Evolutionary conservation across 2,329 filamentous ascomycete species (phyloP).

Genomic region (Aspergillus quadrilineatus): DNA sequence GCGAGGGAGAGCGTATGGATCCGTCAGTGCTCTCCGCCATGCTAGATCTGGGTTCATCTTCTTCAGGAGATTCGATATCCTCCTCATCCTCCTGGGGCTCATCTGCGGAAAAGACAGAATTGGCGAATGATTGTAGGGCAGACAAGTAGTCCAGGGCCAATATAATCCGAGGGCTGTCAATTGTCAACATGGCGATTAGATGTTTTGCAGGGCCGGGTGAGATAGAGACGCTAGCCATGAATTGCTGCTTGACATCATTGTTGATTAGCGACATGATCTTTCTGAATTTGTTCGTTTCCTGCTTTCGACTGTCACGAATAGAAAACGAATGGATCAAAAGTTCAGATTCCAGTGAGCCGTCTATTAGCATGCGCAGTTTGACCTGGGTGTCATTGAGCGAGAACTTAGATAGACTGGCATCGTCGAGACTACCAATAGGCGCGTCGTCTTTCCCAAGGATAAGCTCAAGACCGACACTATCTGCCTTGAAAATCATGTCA

Average conservation of each 20-base stretch:
- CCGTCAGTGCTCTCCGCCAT: slow-evolving; percentile 28
- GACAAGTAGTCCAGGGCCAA: slow-evolving; percentile 96
- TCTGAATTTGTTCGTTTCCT: slow-evolving; percentile 90
- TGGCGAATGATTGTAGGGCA: slow-evolving; percentile 79
- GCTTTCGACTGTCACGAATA: slow-evolving; percentile 84
- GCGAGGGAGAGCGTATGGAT: slow-evolving; percentile 22
- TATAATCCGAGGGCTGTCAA: slow-evolving; percentile 92
- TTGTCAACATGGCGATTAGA: slow-evolving; percentile 85
- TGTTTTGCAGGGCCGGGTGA: slow-evolving; percentile 78
- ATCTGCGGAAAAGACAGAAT: slow-evolving; percentile 61
- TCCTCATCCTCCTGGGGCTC: slow-evolving; percentile 44
- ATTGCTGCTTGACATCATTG: slow-evolving; percentile 86
- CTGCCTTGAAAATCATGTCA: slow-evolving; percentile 85
- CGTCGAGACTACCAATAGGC: slow-evolving; percentile 74
- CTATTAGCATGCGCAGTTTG: slow-evolving; percentile 89
- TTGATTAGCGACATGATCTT: slow-evolving; percentile 98
- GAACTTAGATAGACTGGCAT: slow-evolving; percentile 86
- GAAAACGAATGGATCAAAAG: slow-evolving; percentile 92
- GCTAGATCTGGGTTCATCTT: slow-evolving; percentile 38
- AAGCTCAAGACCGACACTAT: slow-evolving; percentile 83
- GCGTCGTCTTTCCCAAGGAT: slow-evolving; percentile 72
- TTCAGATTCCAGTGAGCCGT: slow-evolving; percentile 88
- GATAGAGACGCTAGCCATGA: slow-evolving; percentile 96
- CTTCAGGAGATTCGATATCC: slow-evolving; percentile 37
- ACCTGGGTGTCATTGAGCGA: slow-evolving; percentile 89